phyloP scores from a whole-genome alignment of 2,329 filamentous ascomycete genomes.

The Epichloe uncinata region DNA sequence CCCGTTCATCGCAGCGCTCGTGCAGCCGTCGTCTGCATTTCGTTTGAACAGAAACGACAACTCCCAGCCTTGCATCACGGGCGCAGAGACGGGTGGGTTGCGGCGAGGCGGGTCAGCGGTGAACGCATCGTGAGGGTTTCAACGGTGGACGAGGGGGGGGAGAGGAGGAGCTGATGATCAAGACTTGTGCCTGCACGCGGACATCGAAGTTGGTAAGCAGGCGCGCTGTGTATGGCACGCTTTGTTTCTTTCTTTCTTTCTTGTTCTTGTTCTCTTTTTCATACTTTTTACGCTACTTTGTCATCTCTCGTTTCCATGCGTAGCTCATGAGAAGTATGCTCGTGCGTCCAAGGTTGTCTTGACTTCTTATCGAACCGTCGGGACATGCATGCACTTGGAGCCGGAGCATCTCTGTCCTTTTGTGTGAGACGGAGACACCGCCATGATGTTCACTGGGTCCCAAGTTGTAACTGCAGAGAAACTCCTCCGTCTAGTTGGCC shows the following conservation, averaged over 20 bases:
- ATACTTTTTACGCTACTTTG: background rate
- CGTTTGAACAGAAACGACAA: too few species aligned
- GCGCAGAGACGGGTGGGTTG: background rate
- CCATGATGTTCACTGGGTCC: too few species aligned
- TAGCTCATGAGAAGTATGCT: background rate
- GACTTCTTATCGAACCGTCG: too few species aligned
- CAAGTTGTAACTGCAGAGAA: too few species aligned
- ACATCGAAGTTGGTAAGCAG: background rate
- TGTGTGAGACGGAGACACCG: too few species aligned
- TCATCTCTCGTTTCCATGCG: background rate
- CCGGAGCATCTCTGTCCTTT: too few species aligned
- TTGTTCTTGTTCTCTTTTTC: rapidly evolving
- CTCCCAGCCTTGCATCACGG: background rate
- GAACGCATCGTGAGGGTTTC: background rate
- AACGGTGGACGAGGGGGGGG: background rate
- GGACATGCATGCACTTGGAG: too few species aligned
- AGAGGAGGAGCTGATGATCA: too few species aligned
- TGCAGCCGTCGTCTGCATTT: too few species aligned
- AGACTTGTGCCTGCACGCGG: background rate
- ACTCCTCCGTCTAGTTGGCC: conserved; percentile 32
- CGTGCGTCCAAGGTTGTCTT: background rate
- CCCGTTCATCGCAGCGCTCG: too few species aligned
- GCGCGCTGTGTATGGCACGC: background rate
- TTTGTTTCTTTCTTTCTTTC: background rate
- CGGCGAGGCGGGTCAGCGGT: too few species aligned